These are phyloP conservation scores for Fusarium cyanostomum DNA, from an alignment of 2,329 filamentous ascomycete species.

Conservation along the genomic window DNA sequence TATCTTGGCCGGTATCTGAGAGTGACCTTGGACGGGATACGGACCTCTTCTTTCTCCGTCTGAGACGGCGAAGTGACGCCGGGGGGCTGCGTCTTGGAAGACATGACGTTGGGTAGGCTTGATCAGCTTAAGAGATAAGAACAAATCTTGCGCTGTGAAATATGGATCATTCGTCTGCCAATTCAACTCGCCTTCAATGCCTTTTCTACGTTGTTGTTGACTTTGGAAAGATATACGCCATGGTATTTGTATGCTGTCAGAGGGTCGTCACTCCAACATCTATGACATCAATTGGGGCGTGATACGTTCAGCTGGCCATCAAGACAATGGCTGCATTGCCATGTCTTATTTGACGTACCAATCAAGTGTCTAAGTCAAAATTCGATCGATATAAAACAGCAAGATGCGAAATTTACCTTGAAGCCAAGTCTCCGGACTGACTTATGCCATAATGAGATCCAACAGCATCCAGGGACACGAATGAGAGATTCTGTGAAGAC, in stretches of 20 bases:
- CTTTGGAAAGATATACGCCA: not conserved
- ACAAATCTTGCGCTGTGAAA: not conserved
- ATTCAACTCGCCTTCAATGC: not conserved
- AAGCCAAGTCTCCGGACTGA: too few species aligned
- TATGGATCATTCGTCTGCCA: not conserved
- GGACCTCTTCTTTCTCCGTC: constrained; percentile 16
- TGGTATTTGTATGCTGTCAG: constrained; percentile 9
- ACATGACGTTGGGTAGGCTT: not conserved
- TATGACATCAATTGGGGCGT: constrained; percentile 12
- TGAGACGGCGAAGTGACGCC: constrained; percentile 7
- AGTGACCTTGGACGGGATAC: not conserved
- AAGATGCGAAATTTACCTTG: too few species aligned
- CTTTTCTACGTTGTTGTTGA: not conserved
- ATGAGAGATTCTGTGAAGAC: too few species aligned
- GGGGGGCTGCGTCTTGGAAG: not conserved
- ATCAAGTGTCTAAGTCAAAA: too few species aligned
- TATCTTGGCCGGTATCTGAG: not conserved
- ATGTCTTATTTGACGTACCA: not conserved
- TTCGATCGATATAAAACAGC: not conserved
- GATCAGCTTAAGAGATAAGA: too few species aligned
- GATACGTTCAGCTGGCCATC: not conserved
- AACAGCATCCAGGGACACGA: too few species aligned
- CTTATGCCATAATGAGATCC: too few species aligned
- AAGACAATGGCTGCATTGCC: not conserved
- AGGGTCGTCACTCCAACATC: constrained; percentile 9